Evolutionary conservation across 225 moss, liverwort and hornwort genomes (phyloP).

Genomic region (Ulota crispa): DNA sequence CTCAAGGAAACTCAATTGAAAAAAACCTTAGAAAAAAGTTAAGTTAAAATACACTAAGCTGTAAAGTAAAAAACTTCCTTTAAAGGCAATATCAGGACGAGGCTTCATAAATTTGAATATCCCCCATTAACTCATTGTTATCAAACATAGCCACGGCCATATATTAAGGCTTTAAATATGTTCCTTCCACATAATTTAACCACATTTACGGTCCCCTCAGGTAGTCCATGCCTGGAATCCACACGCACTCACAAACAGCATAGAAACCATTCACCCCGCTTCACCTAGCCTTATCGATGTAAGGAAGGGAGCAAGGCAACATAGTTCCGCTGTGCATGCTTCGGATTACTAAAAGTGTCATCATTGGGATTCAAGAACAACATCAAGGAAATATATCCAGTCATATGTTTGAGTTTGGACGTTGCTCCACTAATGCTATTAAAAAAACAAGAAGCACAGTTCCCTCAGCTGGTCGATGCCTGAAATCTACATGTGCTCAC

Average conservation of each 20-base stretch:
- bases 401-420: not conserved
- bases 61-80: not conserved
- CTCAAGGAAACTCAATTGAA: not conserved
- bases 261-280: constrained; percentile 22
- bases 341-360: constrained; percentile 60
- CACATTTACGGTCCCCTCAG: constrained; percentile 42
- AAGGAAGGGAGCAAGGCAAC: constrained; percentile 44
- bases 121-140: not conserved
- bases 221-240: constrained; percentile 53
- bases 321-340: constrained; percentile 44
- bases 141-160: not conserved
- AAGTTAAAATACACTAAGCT: not conserved
- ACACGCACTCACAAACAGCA: constrained; percentile 54
- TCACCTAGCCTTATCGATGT: constrained; percentile 32
- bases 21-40: not conserved
- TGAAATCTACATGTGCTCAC: constrained; percentile 46
- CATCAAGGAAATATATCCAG: not conserved
- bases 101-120: not conserved
- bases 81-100: not conserved
- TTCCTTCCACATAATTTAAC: not conserved
- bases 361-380: constrained; percentile 38
- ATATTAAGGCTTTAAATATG: not conserved
- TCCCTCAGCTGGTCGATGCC: constrained; percentile 50
- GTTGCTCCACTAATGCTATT: not conserved
- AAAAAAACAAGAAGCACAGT: not conserved